Base-by-base conservation (phyloP, 805 yeast genomes). In the Lipomyces sp. region DNA sequence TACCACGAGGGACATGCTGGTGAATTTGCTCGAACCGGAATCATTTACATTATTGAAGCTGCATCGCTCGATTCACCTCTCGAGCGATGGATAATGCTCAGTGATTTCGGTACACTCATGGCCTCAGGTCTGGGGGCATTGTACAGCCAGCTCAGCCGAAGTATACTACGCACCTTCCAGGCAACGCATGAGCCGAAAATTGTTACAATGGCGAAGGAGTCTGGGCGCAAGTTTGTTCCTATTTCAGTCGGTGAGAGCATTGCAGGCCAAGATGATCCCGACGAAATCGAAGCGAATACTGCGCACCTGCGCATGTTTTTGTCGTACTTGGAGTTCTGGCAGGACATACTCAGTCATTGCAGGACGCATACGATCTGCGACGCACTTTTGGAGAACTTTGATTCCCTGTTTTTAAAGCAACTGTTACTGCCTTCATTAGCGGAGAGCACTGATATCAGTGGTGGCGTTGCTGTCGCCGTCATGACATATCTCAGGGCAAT, bases 111-210 rank as follows among this genome's bases (percentile, higher is more conserved):
- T 13, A 61, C 66, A 5, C 50, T 65, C 23, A 48, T 65, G 49
- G 65, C 64, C 1, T 64, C 68, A 6, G 65, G 67, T 2, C 49
- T 65, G n/a, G 64, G 66, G 3, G 68, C 68, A 2, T 39, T 65
- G 18, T 61, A 58, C 34, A 57, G 61, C 26, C 63, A 61, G 32
- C 39, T 59, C 4, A 58, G 54, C 38, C 37, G 58, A 23, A 49
- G 41, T 14, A 43, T 54, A 50, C 24, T 52, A 28, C 49, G 44
- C 3, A 61, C 62, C 1, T 51, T 52, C 26, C 47, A 59, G 26
- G 28, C 62, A 13, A 18, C 40, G 4, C 22, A 39, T 18, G 62
- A 59, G 34, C 62, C 62, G 8, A 55, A 49, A 33, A 48, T 59
- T 21, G 62, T 59, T 7, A 16, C 58, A 6, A 35, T 59, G 51